phyloP scores from a whole-genome alignment of 2,329 filamentous ascomycete genomes.

The Trichoderma cornu-damae region DNA sequence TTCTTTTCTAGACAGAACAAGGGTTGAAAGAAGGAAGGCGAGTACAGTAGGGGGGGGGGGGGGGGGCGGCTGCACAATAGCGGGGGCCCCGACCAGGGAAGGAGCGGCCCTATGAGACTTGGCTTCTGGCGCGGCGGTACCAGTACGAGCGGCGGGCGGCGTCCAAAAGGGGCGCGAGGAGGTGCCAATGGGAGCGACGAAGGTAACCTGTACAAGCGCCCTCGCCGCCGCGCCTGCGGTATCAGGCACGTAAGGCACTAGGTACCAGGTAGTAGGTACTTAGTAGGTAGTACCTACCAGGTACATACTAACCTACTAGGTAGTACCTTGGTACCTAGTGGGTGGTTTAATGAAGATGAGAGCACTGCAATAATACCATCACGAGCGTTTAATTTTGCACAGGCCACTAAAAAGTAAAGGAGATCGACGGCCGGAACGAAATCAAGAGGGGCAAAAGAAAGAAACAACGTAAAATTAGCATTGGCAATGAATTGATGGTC shows the following conservation, averaged over 20 bases:
- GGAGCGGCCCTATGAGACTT: conserved; percentile 7
- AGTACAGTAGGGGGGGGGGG: conserved; percentile 10
- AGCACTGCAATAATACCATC: conserved; percentile 13
- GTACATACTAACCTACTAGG: too few species aligned
- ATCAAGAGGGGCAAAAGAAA: neutral
- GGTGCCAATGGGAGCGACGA: neutral
- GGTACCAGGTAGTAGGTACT: too few species aligned
- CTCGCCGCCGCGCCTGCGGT: neutral
- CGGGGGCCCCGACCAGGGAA: conserved; percentile 8
- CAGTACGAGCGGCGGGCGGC: neutral
- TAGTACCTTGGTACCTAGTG: too few species aligned
- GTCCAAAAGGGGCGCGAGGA: neutral
- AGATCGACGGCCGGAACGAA: conserved; percentile 10
- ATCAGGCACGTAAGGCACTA: too few species aligned
- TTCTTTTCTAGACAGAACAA: conserved; percentile 12
- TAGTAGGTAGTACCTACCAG: too few species aligned
- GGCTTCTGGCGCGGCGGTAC: neutral
- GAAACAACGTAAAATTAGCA: too few species aligned
- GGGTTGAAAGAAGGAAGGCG: conserved; percentile 13
- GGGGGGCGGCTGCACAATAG: conserved; percentile 13
- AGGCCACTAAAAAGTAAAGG: conserved; percentile 11
- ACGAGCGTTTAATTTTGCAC: conserved; percentile 15
- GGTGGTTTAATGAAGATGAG: conserved; percentile 4
- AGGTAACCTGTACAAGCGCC: conserved; percentile 3
- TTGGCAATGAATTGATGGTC: too few species aligned